These are phyloP conservation scores for Picea sitchensis DNA, from an alignment of 75 land plant species.

Conservation along the genomic window DNA sequence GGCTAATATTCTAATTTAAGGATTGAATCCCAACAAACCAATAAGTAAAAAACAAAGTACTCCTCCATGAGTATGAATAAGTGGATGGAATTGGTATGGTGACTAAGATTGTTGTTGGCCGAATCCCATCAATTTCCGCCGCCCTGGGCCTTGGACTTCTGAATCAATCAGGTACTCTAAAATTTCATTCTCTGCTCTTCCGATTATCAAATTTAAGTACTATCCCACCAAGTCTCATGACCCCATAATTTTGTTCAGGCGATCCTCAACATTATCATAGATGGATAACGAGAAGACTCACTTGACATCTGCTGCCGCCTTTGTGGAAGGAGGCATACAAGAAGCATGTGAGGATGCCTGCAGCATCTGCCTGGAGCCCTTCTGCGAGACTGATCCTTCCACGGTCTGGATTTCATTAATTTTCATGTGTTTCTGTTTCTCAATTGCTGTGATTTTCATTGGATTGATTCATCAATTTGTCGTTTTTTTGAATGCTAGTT, in stretches of 20 bases:
- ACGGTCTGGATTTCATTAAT: constrained; percentile 35
- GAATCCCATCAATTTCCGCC: no score
- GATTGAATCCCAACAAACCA: no score
- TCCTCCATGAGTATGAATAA: no score
- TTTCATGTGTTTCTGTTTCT: background rate
- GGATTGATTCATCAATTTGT: background rate
- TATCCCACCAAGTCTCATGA: background rate
- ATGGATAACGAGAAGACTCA: constrained; percentile 10
- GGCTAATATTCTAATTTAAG: no score
- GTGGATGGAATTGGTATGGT: no score
- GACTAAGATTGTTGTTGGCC: no score
- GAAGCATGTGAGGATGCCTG: constrained; percentile 95
- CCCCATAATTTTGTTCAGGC: background rate
- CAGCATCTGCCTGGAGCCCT: constrained; percentile 90
- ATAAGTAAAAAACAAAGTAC: no score
- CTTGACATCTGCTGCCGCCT: constrained; percentile 83
- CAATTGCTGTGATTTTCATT: background rate
- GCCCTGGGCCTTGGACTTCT: no score
- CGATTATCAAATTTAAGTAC: background rate
- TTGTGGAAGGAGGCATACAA: constrained; percentile 95
- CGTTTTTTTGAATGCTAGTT: background rate
- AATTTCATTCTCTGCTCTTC: no score
- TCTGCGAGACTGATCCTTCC: constrained; percentile 81
- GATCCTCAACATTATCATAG: background rate
- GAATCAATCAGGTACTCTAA: no score